Evolutionary conservation across 2,329 filamentous ascomycete genomes (phyloP).

Genomic region (Penicillium aurantiogriseum): DNA sequence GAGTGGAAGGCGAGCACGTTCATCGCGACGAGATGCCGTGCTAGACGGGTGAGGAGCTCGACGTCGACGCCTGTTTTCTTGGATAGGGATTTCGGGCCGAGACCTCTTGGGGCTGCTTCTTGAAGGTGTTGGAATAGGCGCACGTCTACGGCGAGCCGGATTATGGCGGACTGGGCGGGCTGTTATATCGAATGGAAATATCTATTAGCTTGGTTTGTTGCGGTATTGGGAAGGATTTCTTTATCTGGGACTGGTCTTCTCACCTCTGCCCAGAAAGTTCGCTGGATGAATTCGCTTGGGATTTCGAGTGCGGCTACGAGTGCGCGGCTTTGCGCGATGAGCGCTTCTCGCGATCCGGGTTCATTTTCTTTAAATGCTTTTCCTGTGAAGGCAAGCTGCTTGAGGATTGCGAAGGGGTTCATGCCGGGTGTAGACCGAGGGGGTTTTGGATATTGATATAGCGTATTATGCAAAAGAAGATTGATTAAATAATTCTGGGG

Average conservation of each 20-base stretch:
- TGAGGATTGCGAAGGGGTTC: background rate
- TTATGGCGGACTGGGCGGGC: background rate
- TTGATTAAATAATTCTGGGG: background rate
- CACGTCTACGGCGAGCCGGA: background rate
- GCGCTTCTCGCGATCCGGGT: slow-evolving; percentile 37
- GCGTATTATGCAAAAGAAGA: background rate
- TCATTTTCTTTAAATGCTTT: slow-evolving; percentile 19
- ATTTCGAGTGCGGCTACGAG: slow-evolving; percentile 38
- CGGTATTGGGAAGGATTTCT: background rate
- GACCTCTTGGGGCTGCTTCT: background rate
- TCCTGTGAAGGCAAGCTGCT: background rate
- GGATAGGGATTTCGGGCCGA: background rate
- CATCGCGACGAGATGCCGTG: background rate
- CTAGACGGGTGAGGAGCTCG: background rate
- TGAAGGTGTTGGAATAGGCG: background rate
- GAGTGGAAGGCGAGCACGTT: background rate
- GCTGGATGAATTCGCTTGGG: slow-evolving; percentile 36
- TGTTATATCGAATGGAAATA: background rate
- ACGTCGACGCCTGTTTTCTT: background rate
- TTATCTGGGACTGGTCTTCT: background rate
- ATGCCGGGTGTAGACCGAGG: background rate
- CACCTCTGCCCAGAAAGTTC: slow-evolving; percentile 45
- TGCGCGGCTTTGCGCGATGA: slow-evolving; percentile 39
- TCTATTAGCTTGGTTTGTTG: background rate
- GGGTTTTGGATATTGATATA: background rate